Conservation (phyloP, 2,329 filamentous ascomycete genomes). For the Aspergillus sp. region DNA sequence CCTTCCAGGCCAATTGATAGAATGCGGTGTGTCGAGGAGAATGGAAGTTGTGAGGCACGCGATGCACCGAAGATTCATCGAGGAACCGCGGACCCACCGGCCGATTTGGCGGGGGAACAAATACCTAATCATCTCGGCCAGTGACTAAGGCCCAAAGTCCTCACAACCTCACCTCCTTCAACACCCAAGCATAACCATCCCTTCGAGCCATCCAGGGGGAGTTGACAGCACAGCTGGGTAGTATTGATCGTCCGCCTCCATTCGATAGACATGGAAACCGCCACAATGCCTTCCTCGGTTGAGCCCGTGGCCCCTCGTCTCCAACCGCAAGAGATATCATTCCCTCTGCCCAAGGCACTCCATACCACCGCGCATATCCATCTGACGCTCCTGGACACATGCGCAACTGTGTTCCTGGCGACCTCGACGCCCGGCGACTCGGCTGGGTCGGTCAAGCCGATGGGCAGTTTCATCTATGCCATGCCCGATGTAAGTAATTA, state of each 20-base stretch:
- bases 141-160: too few species aligned
- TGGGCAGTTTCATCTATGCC: conserved; percentile 93
- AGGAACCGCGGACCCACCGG: not conserved
- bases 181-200: too few species aligned
- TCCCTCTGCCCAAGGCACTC: conserved; percentile 57
- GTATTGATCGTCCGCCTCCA: not conserved
- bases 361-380: conserved; percentile 60
- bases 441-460: conserved; percentile 44
- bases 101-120: conserved; percentile 5
- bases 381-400: conserved; percentile 54
- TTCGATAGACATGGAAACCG: conserved; percentile 5
- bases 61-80: not conserved
- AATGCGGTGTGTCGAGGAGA: not conserved
- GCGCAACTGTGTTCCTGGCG: conserved; percentile 57
- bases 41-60: not conserved
- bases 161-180: too few species aligned
- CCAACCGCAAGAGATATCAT: conserved; percentile 54
- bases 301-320: conserved; percentile 6
- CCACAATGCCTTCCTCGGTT: not conserved
- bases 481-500: conserved; percentile 72
- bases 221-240: not conserved
- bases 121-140: not conserved
- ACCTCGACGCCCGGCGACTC: conserved; percentile 50
- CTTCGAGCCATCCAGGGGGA: too few species aligned
- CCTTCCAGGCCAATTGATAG: not conserved